phyloP scores from a whole-genome alignment of 2,329 filamentous ascomycete genomes.

The Ascochyta rabiei region DNA sequence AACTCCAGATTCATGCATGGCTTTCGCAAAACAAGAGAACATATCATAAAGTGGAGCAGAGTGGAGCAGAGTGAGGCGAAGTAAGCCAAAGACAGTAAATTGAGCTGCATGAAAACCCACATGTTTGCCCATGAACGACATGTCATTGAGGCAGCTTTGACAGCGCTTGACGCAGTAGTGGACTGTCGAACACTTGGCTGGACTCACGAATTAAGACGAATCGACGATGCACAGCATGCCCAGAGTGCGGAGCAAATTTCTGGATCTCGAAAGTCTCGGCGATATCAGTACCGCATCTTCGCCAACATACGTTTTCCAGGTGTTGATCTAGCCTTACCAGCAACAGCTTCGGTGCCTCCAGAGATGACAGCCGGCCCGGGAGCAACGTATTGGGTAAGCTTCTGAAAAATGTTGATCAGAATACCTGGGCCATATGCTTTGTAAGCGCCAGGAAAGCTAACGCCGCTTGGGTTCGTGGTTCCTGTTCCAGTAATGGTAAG shows the following conservation, averaged over 20 bases:
- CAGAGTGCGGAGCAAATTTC: neutral
- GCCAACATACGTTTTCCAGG: constrained; percentile 13
- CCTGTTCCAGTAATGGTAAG: constrained; percentile 63
- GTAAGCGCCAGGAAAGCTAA: constrained; percentile 62
- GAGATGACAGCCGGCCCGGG: constrained; percentile 56
- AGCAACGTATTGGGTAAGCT: constrained; percentile 55
- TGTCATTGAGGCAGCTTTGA: constrained; percentile 3
- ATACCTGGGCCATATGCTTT: constrained; percentile 64
- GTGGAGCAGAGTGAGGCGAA: constrained; percentile 12
- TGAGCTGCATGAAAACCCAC: constrained; percentile 2
- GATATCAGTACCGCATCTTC: constrained; percentile 6
- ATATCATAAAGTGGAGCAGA: neutral
- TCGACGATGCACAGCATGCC: neutral
- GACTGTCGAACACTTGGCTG: constrained; percentile 3
- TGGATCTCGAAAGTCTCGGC: neutral
- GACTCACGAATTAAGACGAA: neutral
- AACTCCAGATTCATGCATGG: constrained; percentile 13
- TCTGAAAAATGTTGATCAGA: constrained; percentile 64
- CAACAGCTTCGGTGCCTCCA: constrained; percentile 37
- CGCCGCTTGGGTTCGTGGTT: constrained; percentile 54
- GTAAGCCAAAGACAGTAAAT: neutral
- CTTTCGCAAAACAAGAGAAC: constrained; percentile 1
- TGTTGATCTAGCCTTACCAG: constrained; percentile 35
- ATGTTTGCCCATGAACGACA: constrained; percentile 9
- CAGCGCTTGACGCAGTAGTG: constrained; percentile 10